A percentile compares a stretch with the other conserved stretches of the same genome.
These are phyloP conservation scores for Clarireedia paspali DNA, from an alignment of 2,329 filamentous ascomycete genomes.

Conservation along the genomic window DNA sequence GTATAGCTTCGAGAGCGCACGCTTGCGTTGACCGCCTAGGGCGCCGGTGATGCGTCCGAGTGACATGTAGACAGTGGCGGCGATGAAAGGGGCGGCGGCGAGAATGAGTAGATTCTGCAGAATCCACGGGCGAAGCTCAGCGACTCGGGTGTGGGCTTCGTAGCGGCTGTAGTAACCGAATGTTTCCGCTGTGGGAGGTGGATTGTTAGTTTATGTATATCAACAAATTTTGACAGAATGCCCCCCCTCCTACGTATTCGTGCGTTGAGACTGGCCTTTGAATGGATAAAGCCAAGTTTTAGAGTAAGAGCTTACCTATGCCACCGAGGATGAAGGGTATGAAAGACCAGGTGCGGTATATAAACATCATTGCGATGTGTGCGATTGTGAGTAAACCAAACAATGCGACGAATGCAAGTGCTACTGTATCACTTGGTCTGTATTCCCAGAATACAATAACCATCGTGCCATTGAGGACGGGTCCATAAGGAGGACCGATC, in stretches of 20 bases:
- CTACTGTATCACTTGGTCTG: slow-evolving; percentile 11
- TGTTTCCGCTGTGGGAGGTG: slow-evolving; percentile 8
- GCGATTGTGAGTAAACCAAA: slow-evolving; percentile 10
- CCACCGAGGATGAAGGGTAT: slow-evolving; percentile 15
- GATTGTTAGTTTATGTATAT: background rate
- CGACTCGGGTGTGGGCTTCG: background rate
- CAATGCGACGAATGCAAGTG: slow-evolving; percentile 13
- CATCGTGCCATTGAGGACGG: too few species aligned
- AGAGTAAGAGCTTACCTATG: slow-evolving; percentile 6
- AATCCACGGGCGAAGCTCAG: slow-evolving; percentile 28
- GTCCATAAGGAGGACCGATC: too few species aligned
- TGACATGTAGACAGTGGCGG: slow-evolving; percentile 40
- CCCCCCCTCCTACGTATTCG: too few species aligned
- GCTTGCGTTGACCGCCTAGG: slow-evolving; percentile 33
- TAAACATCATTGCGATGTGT: slow-evolving; percentile 15
- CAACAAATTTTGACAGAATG: too few species aligned
- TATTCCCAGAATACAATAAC: slow-evolving; percentile 3
- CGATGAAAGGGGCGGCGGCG: slow-evolving; percentile 35
- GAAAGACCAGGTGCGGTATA: slow-evolving; percentile 13
- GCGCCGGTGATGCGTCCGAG: slow-evolving; percentile 34
- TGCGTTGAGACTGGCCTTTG: too few species aligned
- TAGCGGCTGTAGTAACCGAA: slow-evolving; percentile 13
- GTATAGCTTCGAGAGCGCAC: slow-evolving; percentile 43
- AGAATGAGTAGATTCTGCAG: slow-evolving; percentile 36
- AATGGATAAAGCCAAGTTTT: too few species aligned